A percentile compares a stretch with the other conserved stretches of the same genome.
These are phyloP conservation scores for Geum urbanum DNA, from an alignment of 306 rosid species.

Conservation along the genomic window DNA sequence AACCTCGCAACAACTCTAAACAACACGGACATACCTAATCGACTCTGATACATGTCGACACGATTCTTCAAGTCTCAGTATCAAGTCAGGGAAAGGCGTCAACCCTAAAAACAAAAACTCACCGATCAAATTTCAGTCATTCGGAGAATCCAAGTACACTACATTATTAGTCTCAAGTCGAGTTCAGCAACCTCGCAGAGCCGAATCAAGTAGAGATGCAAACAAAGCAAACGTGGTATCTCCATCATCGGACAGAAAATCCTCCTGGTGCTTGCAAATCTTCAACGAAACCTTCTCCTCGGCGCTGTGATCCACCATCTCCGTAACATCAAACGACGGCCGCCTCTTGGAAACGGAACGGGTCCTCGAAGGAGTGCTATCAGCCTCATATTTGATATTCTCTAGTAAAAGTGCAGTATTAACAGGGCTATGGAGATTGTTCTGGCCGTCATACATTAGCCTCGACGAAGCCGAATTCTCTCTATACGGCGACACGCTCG, in stretches of 20 bases:
- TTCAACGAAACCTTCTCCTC: conserved; percentile 55
- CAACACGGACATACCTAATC: conserved; percentile 52
- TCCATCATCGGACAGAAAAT: conserved; percentile 52
- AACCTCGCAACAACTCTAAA: conserved; percentile 10
- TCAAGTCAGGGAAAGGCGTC: conserved; percentile 78
- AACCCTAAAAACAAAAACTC: conserved; percentile 46
- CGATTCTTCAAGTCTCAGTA: conserved; percentile 61
- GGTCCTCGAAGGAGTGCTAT: conserved; percentile 45
- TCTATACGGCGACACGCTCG: conserved; percentile 42
- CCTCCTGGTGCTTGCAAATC: conserved; percentile 66
- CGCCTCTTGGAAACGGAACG: conserved; percentile 46
- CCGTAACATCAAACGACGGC: conserved; percentile 48
- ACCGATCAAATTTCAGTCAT: neutral
- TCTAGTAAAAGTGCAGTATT: conserved; percentile 92
- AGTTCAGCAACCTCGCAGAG: conserved; percentile 63
- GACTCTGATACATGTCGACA: conserved; percentile 80
- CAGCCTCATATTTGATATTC: conserved; percentile 73
- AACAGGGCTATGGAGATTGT: conserved; percentile 68
- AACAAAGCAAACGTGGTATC: conserved; percentile 60
- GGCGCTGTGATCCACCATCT: conserved; percentile 38
- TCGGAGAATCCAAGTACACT: neutral
- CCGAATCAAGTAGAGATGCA: conserved; percentile 81
- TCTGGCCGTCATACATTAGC: conserved; percentile 61
- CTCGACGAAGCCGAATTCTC: conserved; percentile 56
- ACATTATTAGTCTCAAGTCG: neutral